phyloP scores from a whole-genome alignment of 2,329 filamentous ascomycete genomes.

The Pseudocercospora pini-densiflorae region DNA sequence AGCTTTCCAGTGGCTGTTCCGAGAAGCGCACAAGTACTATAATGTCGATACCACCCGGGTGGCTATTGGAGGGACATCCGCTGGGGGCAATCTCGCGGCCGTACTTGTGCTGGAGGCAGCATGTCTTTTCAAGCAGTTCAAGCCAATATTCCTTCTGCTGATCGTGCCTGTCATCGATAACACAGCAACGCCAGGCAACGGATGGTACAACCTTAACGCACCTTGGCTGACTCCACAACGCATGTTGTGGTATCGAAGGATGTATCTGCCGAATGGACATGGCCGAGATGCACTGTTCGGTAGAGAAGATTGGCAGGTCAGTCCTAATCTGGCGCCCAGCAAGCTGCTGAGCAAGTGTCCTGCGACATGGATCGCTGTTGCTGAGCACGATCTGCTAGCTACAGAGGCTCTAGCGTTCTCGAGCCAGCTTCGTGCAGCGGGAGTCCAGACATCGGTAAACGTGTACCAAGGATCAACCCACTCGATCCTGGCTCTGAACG shows the following conservation, averaged over 20 bases:
- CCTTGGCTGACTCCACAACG: constrained; percentile 27
- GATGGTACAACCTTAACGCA: constrained; percentile 28
- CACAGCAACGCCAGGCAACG: constrained; percentile 24
- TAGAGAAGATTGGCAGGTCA: constrained; percentile 29
- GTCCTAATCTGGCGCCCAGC: constrained; percentile 25
- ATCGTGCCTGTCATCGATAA: constrained; percentile 29
- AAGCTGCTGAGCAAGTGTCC: constrained; percentile 28
- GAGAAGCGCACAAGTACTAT: constrained; percentile 21
- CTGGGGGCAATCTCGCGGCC: constrained; percentile 27
- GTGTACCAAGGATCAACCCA: constrained; percentile 29
- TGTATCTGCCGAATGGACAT: constrained; percentile 24
- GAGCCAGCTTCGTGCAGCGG: constrained; percentile 19
- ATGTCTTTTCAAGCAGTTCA: constrained; percentile 26
- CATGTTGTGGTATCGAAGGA: constrained; percentile 27
- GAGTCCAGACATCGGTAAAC: constrained; percentile 24
- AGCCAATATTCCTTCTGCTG: constrained; percentile 24
- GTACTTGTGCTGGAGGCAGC: constrained; percentile 28
- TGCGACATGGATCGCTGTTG: constrained; percentile 27
- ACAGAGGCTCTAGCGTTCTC: constrained; percentile 28
- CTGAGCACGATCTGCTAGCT: constrained; percentile 27
- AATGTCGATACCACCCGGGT: constrained; percentile 23
- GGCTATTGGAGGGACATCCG: constrained; percentile 26
- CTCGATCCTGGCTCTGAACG: constrained; percentile 25
- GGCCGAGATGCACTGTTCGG: constrained; percentile 5
- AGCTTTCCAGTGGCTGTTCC: constrained; percentile 46